These are phyloP conservation scores for Cladosporium sp. DNA, from an alignment of 2,329 filamentous ascomycete species.

Conservation along the genomic window DNA sequence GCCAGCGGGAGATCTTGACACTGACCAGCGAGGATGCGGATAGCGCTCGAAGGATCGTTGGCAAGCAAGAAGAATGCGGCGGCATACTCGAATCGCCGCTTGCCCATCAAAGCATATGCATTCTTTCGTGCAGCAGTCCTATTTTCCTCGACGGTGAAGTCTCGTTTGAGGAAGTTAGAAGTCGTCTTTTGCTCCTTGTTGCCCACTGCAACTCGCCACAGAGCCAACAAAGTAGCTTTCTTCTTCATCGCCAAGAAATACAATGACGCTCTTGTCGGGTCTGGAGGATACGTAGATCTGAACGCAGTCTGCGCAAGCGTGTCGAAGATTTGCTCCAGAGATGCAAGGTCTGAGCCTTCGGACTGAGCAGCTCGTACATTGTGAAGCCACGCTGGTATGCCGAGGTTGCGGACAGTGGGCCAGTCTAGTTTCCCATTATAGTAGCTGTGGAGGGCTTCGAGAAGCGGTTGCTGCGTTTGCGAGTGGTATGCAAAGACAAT, in stretches of 20 bases:
- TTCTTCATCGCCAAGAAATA: conserved; percentile 86
- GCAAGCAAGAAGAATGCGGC: conserved; percentile 93
- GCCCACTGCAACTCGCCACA: conserved; percentile 94
- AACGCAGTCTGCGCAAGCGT: conserved; percentile 91
- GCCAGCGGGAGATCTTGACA: conserved; percentile 86
- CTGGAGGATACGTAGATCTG: conserved; percentile 78
- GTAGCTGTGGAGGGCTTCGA: conserved; percentile 69
- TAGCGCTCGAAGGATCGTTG: conserved; percentile 77
- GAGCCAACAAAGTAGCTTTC: conserved; percentile 80
- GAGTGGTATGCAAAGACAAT: conserved; percentile 85
- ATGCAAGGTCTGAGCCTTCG: conserved; percentile 10
- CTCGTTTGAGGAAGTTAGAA: conserved; percentile 75
- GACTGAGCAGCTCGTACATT: conserved; percentile 59
- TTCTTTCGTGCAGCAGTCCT: conserved; percentile 89
- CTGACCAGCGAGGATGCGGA: conserved; percentile 81
- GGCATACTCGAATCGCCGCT: conserved; percentile 87
- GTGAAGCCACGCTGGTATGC: conserved; percentile 91
- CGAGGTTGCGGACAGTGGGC: conserved; percentile 79
- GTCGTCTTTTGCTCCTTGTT: conserved; percentile 81
- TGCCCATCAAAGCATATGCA: conserved; percentile 89
- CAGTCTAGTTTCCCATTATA: conserved; percentile 77
- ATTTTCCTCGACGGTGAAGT: conserved; percentile 85
- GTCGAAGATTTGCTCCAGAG: conserved; percentile 78
- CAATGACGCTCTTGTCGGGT: conserved; percentile 84
- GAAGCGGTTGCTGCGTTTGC: conserved; percentile 80